Evolutionary conservation across 495 filamentous ascomycete species (phyloP), one percentile per base, ranked within the genome.

Genomic region (Neurospora terricola): DNA sequence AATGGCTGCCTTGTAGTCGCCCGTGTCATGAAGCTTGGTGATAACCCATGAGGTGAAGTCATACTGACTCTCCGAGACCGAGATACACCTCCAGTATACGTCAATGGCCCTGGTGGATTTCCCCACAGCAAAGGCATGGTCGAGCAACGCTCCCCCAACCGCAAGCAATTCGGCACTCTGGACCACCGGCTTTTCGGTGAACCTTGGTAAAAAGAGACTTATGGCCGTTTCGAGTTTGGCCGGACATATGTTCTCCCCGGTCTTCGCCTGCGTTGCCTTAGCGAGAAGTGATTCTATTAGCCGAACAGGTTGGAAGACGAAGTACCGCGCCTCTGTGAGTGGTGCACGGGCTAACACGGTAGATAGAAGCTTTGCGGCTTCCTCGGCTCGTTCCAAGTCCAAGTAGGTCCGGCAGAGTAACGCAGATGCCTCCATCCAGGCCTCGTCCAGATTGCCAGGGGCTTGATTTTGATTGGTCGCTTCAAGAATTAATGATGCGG

Each of bases 351-450:
- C 37, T 23, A 81, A 36, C 2, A 85, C 73, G 23, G 45, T n/a
- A 16, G 43, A 16, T 3, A 86, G 73, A 7, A 88, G 71, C 23
- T 73, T 75, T 9, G 69, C 76, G 1, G 82, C 82, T 27, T 79
- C 77, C 1, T 81, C 80, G 37, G 79, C 76, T 39, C 74, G 76
- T 2, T 72, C 77, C 38, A 73, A 5, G 21, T 75, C 74, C 68
- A 76, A 76, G 40, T 79, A 87, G 21, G 78, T 75, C 23, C 76
- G 79, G 21, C 78, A 82, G n/a, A 88, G 76, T 68, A 75, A 59
- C n/a, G 75, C 76, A 2, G 81, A 81, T 27, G 81, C 75, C 42
- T 80, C 72, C 21, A 84, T 68, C 81, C 82, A 82, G 11, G 72
- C 43, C 4, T 73, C 72, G 37, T 76, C 71, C 5, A 68, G 72